Evolutionary conservation across 495 filamentous ascomycete genomes (phyloP), one percentile per base, ranked within the genome.

Genomic region (Amorphotheca resinae): DNA sequence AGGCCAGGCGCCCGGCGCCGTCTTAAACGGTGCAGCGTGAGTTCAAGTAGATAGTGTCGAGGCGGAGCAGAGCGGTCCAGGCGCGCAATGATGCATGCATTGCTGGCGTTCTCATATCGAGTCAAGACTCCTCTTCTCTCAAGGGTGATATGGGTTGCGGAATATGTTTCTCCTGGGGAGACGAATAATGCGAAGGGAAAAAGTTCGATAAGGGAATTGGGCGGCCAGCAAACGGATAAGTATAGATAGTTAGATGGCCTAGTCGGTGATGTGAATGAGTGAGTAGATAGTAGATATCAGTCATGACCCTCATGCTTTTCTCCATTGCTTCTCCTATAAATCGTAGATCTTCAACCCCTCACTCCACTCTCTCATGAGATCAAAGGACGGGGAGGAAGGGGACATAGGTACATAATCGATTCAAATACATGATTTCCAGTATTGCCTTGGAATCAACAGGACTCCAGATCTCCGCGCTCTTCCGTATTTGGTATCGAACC

Each of bases 1-100:
- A 20, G 46, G 41, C 11, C 37, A 38, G 9, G 44, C 42, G 11
- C 17, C 34, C 25, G 25, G 5, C 11, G 28, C 43, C 9, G 28
- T 42, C 9, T 18, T 44, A 7, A 55, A 55, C 30, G 52, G 52
- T 4, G 48, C 48, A 34, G 31, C 38, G 3, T 49, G 42, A 49
- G 28, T 17, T 20, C 6, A 45, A 38, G 25, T 28, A 5, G 32
- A n/a, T 34, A 6, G 14, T 33, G 31, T 11, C 31, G 4, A 14
- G 31, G 12, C 12, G 31, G 31, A 21, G 34, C 20, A 21, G 34
- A 21, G 34, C 5, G 34, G 18, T 37, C 15, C 14, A 37, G 34
- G 14, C 34, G 34, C 20, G 15, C 34, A 37, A 7, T 15, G 17
- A 8, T 12, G 6, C 14, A 17, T 37, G 34, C 34, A 37, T 37